Conservation (phyloP, 495 filamentous ascomycete species). For the Penicillium canescens region DNA sequence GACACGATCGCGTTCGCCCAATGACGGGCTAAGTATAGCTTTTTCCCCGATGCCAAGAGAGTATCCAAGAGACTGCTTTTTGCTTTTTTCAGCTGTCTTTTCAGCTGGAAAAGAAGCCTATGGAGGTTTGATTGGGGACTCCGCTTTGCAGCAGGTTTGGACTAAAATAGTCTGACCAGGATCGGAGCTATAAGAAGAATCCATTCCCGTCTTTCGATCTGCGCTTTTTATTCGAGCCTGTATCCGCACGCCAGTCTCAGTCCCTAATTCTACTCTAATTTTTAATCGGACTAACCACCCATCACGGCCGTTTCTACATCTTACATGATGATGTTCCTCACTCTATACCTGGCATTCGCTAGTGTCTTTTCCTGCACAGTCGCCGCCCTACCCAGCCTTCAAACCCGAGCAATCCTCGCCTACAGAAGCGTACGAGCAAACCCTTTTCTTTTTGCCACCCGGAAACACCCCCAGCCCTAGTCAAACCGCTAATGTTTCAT, state of each 20-base stretch:
- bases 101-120: background rate
- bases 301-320: background rate
- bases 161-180: slow-evolving; percentile 1
- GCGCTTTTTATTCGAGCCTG: background rate
- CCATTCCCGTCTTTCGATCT: background rate
- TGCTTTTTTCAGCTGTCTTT: background rate
- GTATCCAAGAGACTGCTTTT: background rate
- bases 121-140: slow-evolving; percentile 7
- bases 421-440: slow-evolving; percentile 21
- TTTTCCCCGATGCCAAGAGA: slow-evolving; percentile 9
- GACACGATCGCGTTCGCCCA: background rate
- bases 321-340: slow-evolving; percentile 4
- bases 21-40: background rate
- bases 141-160: background rate
- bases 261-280: background rate
- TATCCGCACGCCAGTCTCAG: no score
- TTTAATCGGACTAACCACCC: background rate
- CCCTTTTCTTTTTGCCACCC: background rate
- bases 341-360: background rate
- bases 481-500: background rate
- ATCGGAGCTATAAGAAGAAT: background rate
- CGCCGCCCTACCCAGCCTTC: slow-evolving; percentile 5
- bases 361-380: slow-evolving; percentile 2
- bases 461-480: background rate
- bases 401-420: slow-evolving; percentile 12